Evolutionary conservation across 176 grass and related monocot species (phyloP).

Genomic region (Thinopyrum elongatum): DNA sequence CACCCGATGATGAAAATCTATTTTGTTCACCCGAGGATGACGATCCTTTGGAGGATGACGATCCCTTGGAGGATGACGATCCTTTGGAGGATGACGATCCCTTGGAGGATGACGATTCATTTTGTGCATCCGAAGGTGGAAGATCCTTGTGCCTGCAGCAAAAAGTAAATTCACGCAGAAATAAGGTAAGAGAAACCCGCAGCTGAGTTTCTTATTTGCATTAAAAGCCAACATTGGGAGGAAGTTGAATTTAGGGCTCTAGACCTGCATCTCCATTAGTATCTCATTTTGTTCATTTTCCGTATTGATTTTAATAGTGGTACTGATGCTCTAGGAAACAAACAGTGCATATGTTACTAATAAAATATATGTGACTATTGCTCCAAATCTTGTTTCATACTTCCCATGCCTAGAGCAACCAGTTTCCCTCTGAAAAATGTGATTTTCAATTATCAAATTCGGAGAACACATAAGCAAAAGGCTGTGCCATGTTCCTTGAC

Average conservation of each 20-base stretch:
- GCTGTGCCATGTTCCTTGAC: neutral
- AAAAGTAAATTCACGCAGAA: conserved; percentile 11
- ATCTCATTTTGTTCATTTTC: neutral
- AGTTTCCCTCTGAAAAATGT: neutral
- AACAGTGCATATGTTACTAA: neutral
- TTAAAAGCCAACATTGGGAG: neutral
- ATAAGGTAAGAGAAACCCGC: conserved; percentile 11
- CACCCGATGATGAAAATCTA: neutral
- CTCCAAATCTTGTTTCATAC: neutral
- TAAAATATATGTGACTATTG: neutral
- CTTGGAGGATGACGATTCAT: neutral
- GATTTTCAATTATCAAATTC: neutral
- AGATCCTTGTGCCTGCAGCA: conserved; percentile 31
- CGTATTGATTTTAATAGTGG: neutral
- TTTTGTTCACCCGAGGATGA: neutral
- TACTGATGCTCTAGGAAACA: neutral
- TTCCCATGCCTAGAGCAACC: neutral
- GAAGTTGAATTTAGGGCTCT: neutral
- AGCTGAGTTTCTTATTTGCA: neutral
- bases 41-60: neutral
- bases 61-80: neutral
- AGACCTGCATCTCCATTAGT: neutral
- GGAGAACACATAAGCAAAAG: neutral
- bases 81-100: neutral
- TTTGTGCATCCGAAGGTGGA: neutral